Percentiles rank a stretch among this genome's conserved stretches.
Evolutionary conservation across 2,329 filamentous ascomycete species (phyloP).

Genomic region (Aspergillus melleus): DNA sequence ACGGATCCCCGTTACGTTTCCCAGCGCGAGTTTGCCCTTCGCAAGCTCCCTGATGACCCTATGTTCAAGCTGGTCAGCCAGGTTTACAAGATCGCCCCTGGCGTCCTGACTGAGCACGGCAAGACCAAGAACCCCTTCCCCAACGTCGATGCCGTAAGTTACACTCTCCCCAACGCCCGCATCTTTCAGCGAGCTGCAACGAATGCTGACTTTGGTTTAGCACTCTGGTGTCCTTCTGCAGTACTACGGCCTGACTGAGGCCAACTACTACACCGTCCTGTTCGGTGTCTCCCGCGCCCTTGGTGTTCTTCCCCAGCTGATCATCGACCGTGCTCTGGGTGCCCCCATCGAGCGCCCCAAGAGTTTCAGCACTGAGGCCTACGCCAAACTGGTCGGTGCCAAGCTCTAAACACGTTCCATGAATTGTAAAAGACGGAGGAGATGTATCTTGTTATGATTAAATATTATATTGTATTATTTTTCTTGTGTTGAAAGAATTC

Average conservation of each 20-base stretch:
- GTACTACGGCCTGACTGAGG: conserved; percentile 98
- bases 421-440: conserved; percentile 15
- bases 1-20: conserved; percentile 98
- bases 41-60: conserved; percentile 92
- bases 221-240: conserved; percentile 99
- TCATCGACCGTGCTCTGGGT: conserved; percentile 97
- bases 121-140: conserved; percentile 99
- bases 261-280: conserved; percentile 99
- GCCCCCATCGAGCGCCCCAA: conserved; percentile 98
- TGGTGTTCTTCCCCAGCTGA: conserved; percentile 97
- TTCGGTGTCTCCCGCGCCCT: conserved; percentile 98
- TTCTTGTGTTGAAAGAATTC: conserved; percentile 10
- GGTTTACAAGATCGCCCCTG: conserved; percentile 99
- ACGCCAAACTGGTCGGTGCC: conserved; percentile 86
- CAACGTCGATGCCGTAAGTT: conserved; percentile 81
- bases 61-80: conserved; percentile 99
- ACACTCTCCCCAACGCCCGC: background rate
- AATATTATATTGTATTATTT: conserved; percentile 24
- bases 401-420: conserved; percentile 68
- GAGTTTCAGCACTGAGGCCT: conserved; percentile 97
- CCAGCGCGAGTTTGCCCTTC: conserved; percentile 93
- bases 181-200: background rate
- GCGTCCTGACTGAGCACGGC: conserved; percentile 97
- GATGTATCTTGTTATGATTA: conserved; percentile 14
- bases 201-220: conserved; percentile 28